Evolutionary conservation across 2,329 filamentous ascomycete species (phyloP).

Genomic region (Paecilomyces sp.): DNA sequence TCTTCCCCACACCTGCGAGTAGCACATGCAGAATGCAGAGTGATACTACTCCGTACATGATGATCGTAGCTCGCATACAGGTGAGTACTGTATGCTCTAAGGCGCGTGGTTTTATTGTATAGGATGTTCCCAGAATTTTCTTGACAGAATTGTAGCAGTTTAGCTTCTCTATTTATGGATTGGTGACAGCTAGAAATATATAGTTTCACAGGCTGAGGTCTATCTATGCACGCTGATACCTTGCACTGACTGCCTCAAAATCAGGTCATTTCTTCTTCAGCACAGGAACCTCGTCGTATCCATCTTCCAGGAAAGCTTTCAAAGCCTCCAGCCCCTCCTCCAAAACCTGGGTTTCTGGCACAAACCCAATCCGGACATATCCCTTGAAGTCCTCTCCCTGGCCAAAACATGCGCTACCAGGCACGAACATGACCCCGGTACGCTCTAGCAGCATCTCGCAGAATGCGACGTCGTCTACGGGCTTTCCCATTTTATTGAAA

Average conservation of each 20-base stretch:
- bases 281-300: conserved; percentile 44
- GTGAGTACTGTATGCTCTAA: too few relatives aligned
- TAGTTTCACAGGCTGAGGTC: too few relatives aligned
- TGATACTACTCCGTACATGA: too few relatives aligned
- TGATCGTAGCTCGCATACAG: too few relatives aligned
- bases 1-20: background rate
- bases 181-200: too few relatives aligned
- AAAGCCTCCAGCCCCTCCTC: conserved; percentile 55
- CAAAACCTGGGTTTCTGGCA: conserved; percentile 62
- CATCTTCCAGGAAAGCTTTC: conserved; percentile 49
- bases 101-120: too few relatives aligned
- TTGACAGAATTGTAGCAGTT: too few relatives aligned
- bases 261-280: conserved; percentile 11
- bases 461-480: conserved; percentile 66
- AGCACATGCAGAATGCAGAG: too few relatives aligned
- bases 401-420: conserved; percentile 69
- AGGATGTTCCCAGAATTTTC: too few relatives aligned
- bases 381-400: conserved; percentile 59
- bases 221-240: too few relatives aligned
- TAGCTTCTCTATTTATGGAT: too few relatives aligned
- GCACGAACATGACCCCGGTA: conserved; percentile 67
- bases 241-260: background rate
- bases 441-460: conserved; percentile 61
- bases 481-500: conserved; percentile 54
- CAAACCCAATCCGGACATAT: conserved; percentile 72